These are phyloP conservation scores for Penicillium sp. DNA, from an alignment of 2,329 filamentous ascomycete species.

Conservation along the genomic window DNA sequence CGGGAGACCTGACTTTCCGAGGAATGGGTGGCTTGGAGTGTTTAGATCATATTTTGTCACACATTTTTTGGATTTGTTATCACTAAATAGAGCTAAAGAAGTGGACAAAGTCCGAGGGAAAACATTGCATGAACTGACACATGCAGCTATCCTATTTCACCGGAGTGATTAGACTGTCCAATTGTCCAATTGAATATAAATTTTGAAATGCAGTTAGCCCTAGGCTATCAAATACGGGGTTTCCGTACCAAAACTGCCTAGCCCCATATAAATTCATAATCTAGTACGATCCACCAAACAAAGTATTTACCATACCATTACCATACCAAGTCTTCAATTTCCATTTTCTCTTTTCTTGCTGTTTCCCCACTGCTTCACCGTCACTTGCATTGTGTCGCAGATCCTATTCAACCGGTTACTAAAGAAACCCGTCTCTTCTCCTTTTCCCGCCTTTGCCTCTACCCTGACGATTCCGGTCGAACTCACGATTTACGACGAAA, in stretches of 20 bases:
- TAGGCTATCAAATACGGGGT: neutral
- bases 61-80: neutral
- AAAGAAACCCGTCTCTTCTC: neutral
- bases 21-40: neutral
- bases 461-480: slow-evolving; percentile 1
- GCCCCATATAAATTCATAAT: slow-evolving; percentile 2
- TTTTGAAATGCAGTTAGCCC: neutral
- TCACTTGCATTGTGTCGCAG: slow-evolving; percentile 11
- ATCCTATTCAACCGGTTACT: neutral
- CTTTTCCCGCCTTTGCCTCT: neutral
- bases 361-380: slow-evolving; percentile 11
- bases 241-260: slow-evolving; percentile 7
- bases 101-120: neutral
- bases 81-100: neutral
- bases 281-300: neutral
- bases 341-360: slow-evolving; percentile 6
- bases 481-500: slow-evolving; percentile 17
- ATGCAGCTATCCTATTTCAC: neutral
- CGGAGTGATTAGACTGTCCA: neutral
- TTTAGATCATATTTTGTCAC: neutral
- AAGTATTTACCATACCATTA: slow-evolving; percentile 12
- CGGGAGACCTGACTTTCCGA: neutral
- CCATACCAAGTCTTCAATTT: neutral
- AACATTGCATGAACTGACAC: neutral
- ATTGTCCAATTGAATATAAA: neutral